Evolutionary conservation across 805 yeast genomes (phyloP), one percentile per base, ranked within the genome.

Genomic region (Pichia occidentalis): DNA sequence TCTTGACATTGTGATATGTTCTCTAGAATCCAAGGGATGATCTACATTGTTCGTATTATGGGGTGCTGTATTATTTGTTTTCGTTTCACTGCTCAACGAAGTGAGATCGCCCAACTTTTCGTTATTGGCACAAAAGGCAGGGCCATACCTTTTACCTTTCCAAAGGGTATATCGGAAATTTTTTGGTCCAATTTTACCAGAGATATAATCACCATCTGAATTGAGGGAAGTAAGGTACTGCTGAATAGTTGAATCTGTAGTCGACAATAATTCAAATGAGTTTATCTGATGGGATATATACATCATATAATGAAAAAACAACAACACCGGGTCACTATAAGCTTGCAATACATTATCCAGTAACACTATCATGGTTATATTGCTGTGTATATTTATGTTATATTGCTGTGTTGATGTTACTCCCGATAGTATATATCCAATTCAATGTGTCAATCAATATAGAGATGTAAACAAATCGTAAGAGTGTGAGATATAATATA

Each of bases 161-260:
- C 44, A 40, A 4, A 44, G 20, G 10, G 48, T 26, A 29, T 34
- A 32, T 32, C 53, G 47, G 4, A 53, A 32, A 42, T 39, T 43
- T 19, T 22, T 27, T 9, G 45, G 47, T 10, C 58, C 58, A 28
- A 50, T 25, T 20, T 43, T 40, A 9, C 60, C 60, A 19, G 45
- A 36, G 4, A 57, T 17, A 40, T 55, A 55, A 36, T 55, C 58
- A 7, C 56, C 55, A 13, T 13, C 19, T 1, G 21, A 24, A 5
- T 39, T 19, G 5, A 46, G 29, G 1, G 44, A 43, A n/a, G 53
- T 47, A 20, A 56, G 37, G 32, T 47, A 50, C 19, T 39, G 36
- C 20, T 34, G 36, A 17, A 44, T 36, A 11, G 37, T 24, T 11
- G 32, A 24, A 16, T 40, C 37, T 5, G 21, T 29, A 18, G 27